Evolutionary conservation across 306 rosid genomes (phyloP), one percentile per base, ranked within the genome.

Genomic region (Quercus cerris): DNA sequence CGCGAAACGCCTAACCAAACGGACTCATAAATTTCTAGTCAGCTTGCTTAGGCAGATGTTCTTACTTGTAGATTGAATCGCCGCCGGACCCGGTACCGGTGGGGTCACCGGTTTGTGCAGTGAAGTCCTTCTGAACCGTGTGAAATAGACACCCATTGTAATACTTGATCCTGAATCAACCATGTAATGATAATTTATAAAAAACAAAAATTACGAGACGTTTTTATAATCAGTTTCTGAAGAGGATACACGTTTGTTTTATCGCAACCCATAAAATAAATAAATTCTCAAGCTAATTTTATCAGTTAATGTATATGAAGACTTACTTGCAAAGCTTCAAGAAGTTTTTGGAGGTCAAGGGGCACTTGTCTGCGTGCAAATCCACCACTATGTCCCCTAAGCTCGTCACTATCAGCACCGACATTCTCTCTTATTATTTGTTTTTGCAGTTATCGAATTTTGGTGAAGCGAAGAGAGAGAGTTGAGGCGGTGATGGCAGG

Each of bases 81-180:
- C 97, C 98, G 38, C 89, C 92, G 3, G 90, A 81, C 11, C 98
- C 93, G 0, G 91, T 85, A 30, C 94, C 98, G 46, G 98, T 93
- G 18, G 98, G 98, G 49, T 95, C 99, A 11, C 97, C 98, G 22
- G 98, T 88, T 76, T 93, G 99, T n/a, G 99, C 97, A 8, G 94
- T 95, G 77, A 93, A 95, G 81, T 95, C 97, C 89, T 91, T 95
- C 81, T 93, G 99, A 73, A 93, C 84, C 6, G 85, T 87, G 86
- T 95, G 98, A 88, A 95, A 93, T 13, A 95, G 80, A 76, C 94
- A 91, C 13, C 98, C 99, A 75, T 93, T 91, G 55, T 93, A 95
- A 79, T 90, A 93, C 82, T 94, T 94, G 46, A 90, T 85, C 88
- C 98, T 94, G 88, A 70, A 38, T 10, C 75, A 75, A 69, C 46